Evolutionary conservation across 352 stramenopile genomes (phyloP), one percentile per base, ranked within the genome.

Genomic region (Phytophthora quininea): DNA sequence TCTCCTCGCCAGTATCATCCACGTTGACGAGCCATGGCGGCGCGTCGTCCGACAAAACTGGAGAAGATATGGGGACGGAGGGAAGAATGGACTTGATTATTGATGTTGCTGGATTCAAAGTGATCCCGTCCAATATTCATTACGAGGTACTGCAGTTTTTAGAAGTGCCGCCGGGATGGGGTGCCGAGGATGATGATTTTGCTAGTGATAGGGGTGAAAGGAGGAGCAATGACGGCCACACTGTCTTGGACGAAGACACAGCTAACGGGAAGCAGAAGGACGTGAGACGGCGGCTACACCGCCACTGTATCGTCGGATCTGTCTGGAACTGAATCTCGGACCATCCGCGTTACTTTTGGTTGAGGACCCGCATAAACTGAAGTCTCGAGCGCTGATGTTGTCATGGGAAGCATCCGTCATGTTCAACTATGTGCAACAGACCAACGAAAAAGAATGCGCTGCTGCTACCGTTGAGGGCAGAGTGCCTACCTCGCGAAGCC

Each of bases 61-160:
- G 37, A 15, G 65, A 73, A 9, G 58, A 73, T 14, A 9, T 68
- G 15, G 66, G 65, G 40, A 70, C 51, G 19, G 79, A 86, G 62
- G 71, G 53, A 62, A 77, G 74, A 42, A 91, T 90, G 48, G 81
- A 95, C 48, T 38, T 95, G 24, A 78, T 82, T 19, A 55, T 94
- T 46, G 86, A 94, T 67, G 57, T 95, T 30, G 74, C 87, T 19
- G 84, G 84, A 12, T 93, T 95, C 37, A 88, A 85, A 38, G 74
- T 95, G 5, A 93, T 92, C 27, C 84, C 87, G 37, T 93, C 84
- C 3, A 95, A 92, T 60, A 93, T 95, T 33, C 82, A 91, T 55
- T 91, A 90, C 54, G 82, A 95, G 55, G 69, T 93, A 12, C 54
- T 92, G 53, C 73, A 79, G 14, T 95, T 95, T 64, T 66, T 95